Conservation (phyloP, 345 rosid species). For the Erucastrum elatum region DNA sequence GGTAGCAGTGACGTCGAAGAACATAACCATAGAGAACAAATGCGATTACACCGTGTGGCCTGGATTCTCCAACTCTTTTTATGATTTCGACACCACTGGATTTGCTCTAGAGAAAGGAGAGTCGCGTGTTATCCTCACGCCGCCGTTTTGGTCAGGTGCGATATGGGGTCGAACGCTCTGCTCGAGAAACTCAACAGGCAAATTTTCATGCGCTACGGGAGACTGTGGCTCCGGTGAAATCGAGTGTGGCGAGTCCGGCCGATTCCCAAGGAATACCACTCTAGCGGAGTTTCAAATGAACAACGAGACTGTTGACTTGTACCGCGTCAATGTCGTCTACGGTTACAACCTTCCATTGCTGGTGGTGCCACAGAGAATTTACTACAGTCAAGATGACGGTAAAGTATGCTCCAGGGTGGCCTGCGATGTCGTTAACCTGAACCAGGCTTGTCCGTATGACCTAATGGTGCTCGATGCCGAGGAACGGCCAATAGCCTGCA, state of each 20-base stretch:
- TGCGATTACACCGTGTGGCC: constrained; percentile 3
- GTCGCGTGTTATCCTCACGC: not conserved
- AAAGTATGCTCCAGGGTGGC: not conserved
- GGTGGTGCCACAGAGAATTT: not conserved
- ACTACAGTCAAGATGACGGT: no score
- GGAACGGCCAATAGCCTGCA: not conserved
- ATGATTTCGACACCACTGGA: not conserved
- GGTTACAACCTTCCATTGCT: not conserved
- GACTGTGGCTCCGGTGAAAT: not conserved
- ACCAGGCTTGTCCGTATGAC: constrained; percentile 1
- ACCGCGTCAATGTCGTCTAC: not conserved
- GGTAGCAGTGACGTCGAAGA: not conserved
- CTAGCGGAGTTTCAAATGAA: not conserved
- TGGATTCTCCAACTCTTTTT: no score
- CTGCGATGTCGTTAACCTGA: not conserved
- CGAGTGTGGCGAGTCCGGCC: not conserved
- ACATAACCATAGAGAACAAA: not conserved
- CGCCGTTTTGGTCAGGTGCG: not conserved
- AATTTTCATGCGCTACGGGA: not conserved
- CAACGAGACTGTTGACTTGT: not conserved
- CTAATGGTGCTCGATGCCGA: not conserved
- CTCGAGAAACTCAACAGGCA: not conserved
- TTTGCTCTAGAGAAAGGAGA: not conserved
- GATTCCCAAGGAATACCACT: not conserved
- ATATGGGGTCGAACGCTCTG: constrained; percentile 1